Evolutionary conservation across 495 filamentous ascomycete genomes (phyloP).

Genomic region (Hypoxylon fuscum): DNA sequence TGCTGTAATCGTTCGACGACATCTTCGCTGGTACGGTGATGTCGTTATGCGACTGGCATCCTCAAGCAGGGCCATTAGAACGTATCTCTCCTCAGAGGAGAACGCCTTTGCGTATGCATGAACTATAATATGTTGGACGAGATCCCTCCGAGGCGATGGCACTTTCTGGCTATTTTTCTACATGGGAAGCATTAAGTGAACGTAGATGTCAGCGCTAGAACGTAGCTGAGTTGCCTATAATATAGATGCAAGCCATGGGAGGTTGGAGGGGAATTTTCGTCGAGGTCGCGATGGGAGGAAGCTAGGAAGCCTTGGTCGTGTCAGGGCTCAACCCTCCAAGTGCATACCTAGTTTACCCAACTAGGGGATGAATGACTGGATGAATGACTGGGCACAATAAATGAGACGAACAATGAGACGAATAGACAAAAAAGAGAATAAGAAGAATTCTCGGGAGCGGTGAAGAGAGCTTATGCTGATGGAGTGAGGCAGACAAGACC

Average conservation of each 20-base stretch:
- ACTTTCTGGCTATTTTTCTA: constrained; percentile 24
- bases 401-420: background rate
- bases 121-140: constrained; percentile 26
- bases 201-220: constrained; percentile 15
- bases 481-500: constrained; percentile 32
- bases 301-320: constrained; percentile 1
- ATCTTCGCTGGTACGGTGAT: constrained; percentile 31
- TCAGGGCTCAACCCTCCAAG: constrained; percentile 2
- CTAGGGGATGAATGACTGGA: background rate
- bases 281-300: constrained; percentile 7
- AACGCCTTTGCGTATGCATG: constrained; percentile 16
- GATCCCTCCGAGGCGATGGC: constrained; percentile 2
- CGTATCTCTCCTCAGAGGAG: constrained; percentile 27
- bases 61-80: constrained; percentile 39
- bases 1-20: constrained; percentile 41
- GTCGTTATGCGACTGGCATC: constrained; percentile 35
- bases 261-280: constrained; percentile 4
- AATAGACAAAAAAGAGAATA: constrained; percentile 6
- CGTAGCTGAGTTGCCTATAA: constrained; percentile 1
- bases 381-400: background rate
- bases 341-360: constrained; percentile 3
- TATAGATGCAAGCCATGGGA: constrained; percentile 16
- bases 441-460: constrained; percentile 21
- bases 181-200: constrained; percentile 15
- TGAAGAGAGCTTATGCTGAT: constrained; percentile 21